phyloP scores from a whole-genome alignment of 2,329 filamentous ascomycete species.

The Xylariaceae sp. region DNA sequence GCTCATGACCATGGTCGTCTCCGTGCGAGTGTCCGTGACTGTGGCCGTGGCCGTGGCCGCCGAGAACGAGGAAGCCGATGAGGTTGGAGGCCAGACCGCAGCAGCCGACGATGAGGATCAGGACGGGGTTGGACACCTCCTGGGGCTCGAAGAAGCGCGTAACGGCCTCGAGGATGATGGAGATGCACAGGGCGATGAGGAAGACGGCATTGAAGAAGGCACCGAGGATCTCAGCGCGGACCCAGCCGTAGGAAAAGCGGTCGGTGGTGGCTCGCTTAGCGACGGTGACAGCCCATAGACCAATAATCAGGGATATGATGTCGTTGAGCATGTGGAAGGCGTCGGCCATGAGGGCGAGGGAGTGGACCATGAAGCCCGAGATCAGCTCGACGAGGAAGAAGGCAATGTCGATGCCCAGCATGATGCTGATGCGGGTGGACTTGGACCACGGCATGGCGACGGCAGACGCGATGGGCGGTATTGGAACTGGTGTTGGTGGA shows the following conservation, averaged over 20 bases:
- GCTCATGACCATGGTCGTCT: conserved; percentile 50
- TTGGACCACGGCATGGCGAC: conserved; percentile 81
- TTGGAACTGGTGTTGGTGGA: no score
- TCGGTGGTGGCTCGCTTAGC: conserved; percentile 83
- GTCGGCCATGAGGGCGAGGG: conserved; percentile 90
- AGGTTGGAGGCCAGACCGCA: conserved; percentile 86
- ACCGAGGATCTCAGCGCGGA: conserved; percentile 93
- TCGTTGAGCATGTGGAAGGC: conserved; percentile 99
- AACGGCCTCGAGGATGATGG: conserved; percentile 92
- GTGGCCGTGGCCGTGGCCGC: conserved; percentile 85
- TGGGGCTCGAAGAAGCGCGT: conserved; percentile 90
- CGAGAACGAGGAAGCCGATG: conserved; percentile 83
- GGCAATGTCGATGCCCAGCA: conserved; percentile 82
- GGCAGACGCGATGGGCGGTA: conserved; percentile 2
- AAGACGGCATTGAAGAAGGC: conserved; percentile 98
- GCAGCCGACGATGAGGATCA: conserved; percentile 87
- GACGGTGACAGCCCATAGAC: conserved; percentile 91
- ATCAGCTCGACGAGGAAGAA: conserved; percentile 92
- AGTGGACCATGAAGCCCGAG: conserved; percentile 82
- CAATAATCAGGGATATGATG: conserved; percentile 89
- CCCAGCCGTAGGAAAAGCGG: conserved; percentile 95
- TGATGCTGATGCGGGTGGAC: conserved; percentile 84
- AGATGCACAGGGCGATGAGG: conserved; percentile 90
- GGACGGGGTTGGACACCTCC: conserved; percentile 76
- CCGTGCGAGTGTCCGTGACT: conserved; percentile 52